A percentile compares a stretch with the other conserved stretches of the same genome.
Evolutionary conservation across 2,329 filamentous ascomycete genomes (phyloP).

Genomic region (Paecilomyces sp.): DNA sequence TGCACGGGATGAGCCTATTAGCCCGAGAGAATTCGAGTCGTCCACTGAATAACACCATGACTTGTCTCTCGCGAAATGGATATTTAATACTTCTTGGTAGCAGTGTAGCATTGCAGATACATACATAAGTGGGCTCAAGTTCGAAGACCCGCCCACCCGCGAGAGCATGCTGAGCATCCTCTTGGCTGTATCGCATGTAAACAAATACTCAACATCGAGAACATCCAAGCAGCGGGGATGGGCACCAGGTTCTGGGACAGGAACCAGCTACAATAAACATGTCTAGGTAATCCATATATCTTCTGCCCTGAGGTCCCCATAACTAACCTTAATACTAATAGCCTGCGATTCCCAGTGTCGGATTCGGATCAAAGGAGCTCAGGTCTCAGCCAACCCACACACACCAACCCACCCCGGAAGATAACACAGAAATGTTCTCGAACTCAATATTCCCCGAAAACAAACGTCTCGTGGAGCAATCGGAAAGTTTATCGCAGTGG

Average conservation of each 20-base stretch:
- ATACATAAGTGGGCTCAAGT: not conserved
- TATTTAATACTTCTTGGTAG: not conserved
- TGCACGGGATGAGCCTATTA: not conserved
- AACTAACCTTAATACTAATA: not conserved
- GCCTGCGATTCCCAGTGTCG: not conserved
- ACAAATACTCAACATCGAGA: not conserved
- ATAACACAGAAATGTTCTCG: not conserved
- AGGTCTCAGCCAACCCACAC: not conserved
- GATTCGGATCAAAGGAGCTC: not conserved
- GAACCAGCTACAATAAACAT: not conserved
- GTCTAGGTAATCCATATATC: not conserved
- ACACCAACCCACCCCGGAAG: not conserved
- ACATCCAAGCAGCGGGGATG: not conserved
- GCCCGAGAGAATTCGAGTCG: not conserved
- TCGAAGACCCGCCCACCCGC: not conserved
- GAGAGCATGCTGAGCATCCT: not conserved
- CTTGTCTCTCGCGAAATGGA: not conserved
- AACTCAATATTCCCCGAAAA: not conserved
- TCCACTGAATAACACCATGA: not conserved
- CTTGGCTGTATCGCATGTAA: not conserved
- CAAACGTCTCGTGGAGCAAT: not conserved
- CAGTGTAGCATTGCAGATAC: not conserved
- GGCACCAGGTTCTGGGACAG: not conserved
- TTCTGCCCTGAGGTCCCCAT: not conserved
- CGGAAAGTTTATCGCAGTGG: not conserved